Conservation (phyloP, 2,329 filamentous ascomycete species). For the Diaporthe vaccinii region DNA sequence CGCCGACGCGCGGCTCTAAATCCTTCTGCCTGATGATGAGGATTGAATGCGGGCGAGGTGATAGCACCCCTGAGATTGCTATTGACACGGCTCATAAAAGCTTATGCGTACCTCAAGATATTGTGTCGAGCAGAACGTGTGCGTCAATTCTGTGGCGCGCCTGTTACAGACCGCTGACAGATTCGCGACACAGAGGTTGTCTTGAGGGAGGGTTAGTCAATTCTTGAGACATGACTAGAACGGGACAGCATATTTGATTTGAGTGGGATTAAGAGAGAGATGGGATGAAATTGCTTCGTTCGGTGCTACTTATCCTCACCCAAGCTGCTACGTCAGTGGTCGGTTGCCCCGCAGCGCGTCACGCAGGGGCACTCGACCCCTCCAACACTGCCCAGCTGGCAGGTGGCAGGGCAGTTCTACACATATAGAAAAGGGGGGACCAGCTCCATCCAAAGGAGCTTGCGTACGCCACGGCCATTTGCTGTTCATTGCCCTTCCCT, state of each 20-base stretch:
- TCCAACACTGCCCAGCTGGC: conserved; percentile 28
- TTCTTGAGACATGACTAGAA: background rate
- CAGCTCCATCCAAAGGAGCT: background rate
- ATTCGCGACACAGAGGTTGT: background rate
- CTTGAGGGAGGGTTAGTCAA: background rate
- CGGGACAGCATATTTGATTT: background rate
- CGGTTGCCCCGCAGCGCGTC: conserved; percentile 26
- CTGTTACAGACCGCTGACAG: background rate
- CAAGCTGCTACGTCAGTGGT: conserved; percentile 18
- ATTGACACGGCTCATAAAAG: background rate
- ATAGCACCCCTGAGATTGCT: background rate
- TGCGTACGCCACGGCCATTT: background rate
- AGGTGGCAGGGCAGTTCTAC: background rate
- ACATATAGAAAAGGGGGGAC: conserved; percentile 10
- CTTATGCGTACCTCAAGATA: background rate
- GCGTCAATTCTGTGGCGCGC: background rate
- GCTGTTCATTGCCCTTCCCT: background rate
- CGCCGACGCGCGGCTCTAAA: background rate
- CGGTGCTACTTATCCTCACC: background rate
- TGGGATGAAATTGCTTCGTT: background rate
- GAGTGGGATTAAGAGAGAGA: background rate
- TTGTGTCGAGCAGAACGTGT: background rate
- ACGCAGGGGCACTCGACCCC: conserved; percentile 20
- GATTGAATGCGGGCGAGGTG: background rate
- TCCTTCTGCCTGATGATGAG: conserved; percentile 7